A percentile compares a stretch with the other conserved stretches of the same genome.
phyloP scores from a whole-genome alignment of 2,329 filamentous ascomycete genomes.

The Penicillium hesseltinei region DNA sequence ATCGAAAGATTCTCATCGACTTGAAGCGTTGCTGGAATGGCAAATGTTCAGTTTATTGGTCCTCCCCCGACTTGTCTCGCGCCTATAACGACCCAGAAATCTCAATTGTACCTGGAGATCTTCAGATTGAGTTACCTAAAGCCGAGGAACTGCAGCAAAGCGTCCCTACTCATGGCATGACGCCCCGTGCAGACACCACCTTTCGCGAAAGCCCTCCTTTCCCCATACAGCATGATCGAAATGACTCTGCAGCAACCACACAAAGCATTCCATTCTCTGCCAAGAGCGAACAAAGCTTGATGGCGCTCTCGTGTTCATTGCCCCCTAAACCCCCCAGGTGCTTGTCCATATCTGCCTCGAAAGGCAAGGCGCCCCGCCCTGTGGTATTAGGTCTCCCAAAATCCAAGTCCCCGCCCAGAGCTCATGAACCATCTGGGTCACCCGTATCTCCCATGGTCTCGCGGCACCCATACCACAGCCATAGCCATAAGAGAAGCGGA shows the following conservation, averaged over 20 bases:
- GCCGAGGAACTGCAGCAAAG: slow-evolving; percentile 17
- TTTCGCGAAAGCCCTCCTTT: slow-evolving; percentile 20
- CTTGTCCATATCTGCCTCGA: slow-evolving; percentile 32
- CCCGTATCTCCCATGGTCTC: slow-evolving; percentile 32
- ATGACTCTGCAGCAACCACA: slow-evolving; percentile 36
- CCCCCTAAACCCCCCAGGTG: slow-evolving; percentile 49
- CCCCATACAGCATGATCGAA: slow-evolving; percentile 32
- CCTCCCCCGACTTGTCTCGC: slow-evolving; percentile 64
- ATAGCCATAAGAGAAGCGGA: slow-evolving; percentile 75
- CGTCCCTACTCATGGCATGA: slow-evolving; percentile 1
- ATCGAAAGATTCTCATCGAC: slow-evolving; percentile 85
- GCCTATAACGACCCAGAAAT: slow-evolving; percentile 59
- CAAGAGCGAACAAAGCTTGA: slow-evolving; percentile 53
- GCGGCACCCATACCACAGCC: slow-evolving; percentile 51
- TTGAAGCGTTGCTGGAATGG: slow-evolving; percentile 97
- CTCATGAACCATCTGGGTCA: slow-evolving; percentile 23
- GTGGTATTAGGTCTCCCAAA: slow-evolving; percentile 39
- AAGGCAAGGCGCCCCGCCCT: slow-evolving; percentile 41
- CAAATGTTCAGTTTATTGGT: slow-evolving; percentile 88
- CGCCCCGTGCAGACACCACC: slow-evolving; percentile 8
- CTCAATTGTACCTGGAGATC: slow-evolving; percentile 74
- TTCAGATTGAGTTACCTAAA: slow-evolving; percentile 55
- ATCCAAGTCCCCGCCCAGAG: slow-evolving; percentile 24
- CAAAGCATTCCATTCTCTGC: slow-evolving; percentile 38
- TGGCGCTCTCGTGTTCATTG: slow-evolving; percentile 60